phyloP scores from a whole-genome alignment of 2,329 filamentous ascomycete species.

The Penicillium oxalicum region DNA sequence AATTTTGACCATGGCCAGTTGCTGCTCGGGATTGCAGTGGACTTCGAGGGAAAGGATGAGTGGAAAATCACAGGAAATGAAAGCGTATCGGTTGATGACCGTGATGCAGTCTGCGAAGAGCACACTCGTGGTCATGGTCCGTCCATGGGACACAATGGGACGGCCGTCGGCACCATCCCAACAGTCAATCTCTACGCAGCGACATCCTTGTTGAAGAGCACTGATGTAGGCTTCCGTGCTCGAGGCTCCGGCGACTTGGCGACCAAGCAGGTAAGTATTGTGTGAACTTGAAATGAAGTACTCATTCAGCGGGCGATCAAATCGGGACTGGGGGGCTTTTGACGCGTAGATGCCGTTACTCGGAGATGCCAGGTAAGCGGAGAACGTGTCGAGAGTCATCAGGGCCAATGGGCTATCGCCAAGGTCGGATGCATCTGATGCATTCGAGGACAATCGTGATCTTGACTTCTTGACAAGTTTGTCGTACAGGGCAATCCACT shows the following conservation, averaged over 20 bases:
- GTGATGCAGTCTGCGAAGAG: constrained; percentile 87
- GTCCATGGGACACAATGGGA: constrained; percentile 85
- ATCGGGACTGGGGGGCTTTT: constrained; percentile 54
- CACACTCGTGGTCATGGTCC: constrained; percentile 80
- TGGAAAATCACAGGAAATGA: constrained; percentile 77
- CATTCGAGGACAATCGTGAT: constrained; percentile 39
- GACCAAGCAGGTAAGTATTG: constrained; percentile 91
- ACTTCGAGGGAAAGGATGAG: constrained; percentile 94
- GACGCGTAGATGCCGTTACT: constrained; percentile 63
- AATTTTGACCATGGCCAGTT: constrained; percentile 79
- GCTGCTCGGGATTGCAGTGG: constrained; percentile 78
- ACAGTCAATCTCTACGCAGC: constrained; percentile 95
- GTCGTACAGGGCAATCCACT: constrained; percentile 69
- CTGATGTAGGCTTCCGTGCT: constrained; percentile 94
- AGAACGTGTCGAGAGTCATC: constrained; percentile 75
- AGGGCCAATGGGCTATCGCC: constrained; percentile 41
- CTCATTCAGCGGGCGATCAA: constrained; percentile 85
- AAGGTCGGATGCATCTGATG: constrained; percentile 38
- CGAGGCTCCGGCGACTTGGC: constrained; percentile 82
- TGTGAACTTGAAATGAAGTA: constrained; percentile 98
- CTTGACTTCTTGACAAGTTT: constrained; percentile 60
- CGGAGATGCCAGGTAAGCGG: constrained; percentile 68
- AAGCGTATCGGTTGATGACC: constrained; percentile 92
- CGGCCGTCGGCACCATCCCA: constrained; percentile 89
- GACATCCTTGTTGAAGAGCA: constrained; percentile 79